Evolutionary conservation across 768 basidiomycete genomes (phyloP).

Genomic region (Sutorius australiensis): DNA sequence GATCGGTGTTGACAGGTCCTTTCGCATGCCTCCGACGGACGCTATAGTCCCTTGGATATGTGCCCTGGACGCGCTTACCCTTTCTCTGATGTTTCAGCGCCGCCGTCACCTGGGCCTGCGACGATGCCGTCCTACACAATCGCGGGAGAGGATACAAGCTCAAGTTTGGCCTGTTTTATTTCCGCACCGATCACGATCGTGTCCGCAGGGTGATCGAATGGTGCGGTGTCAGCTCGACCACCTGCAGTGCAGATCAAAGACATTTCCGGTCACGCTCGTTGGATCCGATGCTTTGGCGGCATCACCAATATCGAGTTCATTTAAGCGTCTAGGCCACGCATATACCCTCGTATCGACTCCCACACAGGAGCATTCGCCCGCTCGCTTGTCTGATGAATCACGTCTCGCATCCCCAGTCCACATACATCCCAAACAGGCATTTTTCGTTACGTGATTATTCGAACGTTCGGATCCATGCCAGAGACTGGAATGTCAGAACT

Average conservation of each 20-base stretch:
- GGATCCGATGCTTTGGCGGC: conserved; percentile 1
- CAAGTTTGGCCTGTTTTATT: conserved; percentile 2
- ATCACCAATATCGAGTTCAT: not conserved
- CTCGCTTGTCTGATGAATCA: not conserved
- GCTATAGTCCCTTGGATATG: not conserved
- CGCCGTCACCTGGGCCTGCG: not conserved
- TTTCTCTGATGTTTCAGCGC: not conserved
- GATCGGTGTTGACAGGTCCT: conserved; percentile 1
- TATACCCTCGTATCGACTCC: not conserved
- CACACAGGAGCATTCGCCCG: not conserved
- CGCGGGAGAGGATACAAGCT: conserved; percentile 3
- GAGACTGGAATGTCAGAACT: not conserved
- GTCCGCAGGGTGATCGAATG: conserved; percentile 2
- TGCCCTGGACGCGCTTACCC: not conserved
- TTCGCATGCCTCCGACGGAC: not conserved
- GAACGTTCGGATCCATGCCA: conserved; percentile 4
- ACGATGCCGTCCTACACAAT: not conserved
- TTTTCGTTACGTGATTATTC: conserved; percentile 17
- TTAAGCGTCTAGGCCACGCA: conserved; percentile 1
- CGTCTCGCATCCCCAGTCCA: not conserved
- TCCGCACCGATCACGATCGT: conserved; percentile 24
- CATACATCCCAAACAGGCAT: not conserved
- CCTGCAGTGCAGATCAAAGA: conserved; percentile 19
- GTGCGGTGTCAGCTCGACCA: conserved; percentile 3
- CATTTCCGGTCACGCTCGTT: conserved; percentile 1